A percentile compares a stretch with the other conserved stretches of the same genome.
Evolutionary conservation across 2,329 filamentous ascomycete species (phyloP).

Genomic region (Ambrosiella cleistominuta): DNA sequence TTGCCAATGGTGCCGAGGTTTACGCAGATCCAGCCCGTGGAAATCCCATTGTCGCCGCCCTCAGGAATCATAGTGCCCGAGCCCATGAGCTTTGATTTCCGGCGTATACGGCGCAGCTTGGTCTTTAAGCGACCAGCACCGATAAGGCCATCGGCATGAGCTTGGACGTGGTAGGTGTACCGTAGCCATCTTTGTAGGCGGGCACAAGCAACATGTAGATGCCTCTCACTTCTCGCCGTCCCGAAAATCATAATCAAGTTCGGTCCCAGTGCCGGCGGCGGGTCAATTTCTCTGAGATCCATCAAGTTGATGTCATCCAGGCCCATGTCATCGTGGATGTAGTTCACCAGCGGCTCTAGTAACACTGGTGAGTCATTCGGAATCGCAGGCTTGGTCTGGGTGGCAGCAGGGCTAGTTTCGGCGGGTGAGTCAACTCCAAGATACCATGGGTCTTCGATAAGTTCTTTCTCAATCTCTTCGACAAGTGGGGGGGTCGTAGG

Average conservation of each 20-base stretch:
- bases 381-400: conserved; percentile 32
- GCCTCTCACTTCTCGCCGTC: conserved; percentile 79
- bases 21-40: conserved; percentile 91
- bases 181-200: conserved; percentile 77
- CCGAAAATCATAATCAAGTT: conserved; percentile 87
- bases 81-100: conserved; percentile 64
- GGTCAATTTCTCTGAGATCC: conserved; percentile 70
- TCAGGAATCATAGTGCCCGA: conserved; percentile 48
- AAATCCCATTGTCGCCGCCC: conserved; percentile 64
- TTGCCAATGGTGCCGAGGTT: conserved; percentile 59
- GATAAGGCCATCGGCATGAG: conserved; percentile 72
- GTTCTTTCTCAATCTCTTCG: conserved; percentile 9
- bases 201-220: conserved; percentile 80
- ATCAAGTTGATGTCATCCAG: conserved; percentile 65
- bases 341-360: conserved; percentile 54
- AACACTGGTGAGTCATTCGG: conserved; percentile 56
- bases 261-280: conserved; percentile 69
- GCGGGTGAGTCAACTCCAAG: conserved; percentile 51
- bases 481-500: conserved; percentile 8
- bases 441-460: conserved; percentile 54
- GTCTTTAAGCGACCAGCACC: conserved; percentile 83
- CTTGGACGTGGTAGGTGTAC: conserved; percentile 50
- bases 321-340: conserved; percentile 69
- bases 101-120: conserved; percentile 63
- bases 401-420: conserved; percentile 27